A percentile compares a stretch with the other conserved stretches of the same genome.
Conservation (phyloP, 140 eudicot genomes). For the Anethum foeniculum region DNA sequence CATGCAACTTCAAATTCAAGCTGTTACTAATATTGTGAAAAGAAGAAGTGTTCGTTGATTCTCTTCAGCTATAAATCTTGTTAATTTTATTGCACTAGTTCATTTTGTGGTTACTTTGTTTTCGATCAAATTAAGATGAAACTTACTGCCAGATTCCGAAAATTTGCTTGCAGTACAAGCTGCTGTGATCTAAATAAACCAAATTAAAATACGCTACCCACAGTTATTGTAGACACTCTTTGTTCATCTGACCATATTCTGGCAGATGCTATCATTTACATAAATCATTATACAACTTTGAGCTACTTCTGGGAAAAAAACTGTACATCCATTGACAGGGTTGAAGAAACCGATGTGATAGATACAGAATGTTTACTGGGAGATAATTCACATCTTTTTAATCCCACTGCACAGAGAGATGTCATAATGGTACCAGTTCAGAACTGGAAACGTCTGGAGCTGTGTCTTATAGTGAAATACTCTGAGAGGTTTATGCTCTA, state of each 20-base stretch:
- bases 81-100: background rate
- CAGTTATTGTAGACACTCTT: background rate
- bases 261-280: background rate
- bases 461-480: background rate
- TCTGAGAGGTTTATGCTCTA: background rate
- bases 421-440: background rate
- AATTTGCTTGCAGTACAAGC: background rate
- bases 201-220: background rate
- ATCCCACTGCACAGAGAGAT: background rate
- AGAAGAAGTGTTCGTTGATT: background rate
- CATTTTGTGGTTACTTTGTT: background rate
- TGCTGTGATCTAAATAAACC: background rate
- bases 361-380: background rate
- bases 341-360: background rate
- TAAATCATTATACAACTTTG: background rate
- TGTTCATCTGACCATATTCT: background rate
- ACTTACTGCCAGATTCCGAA: background rate
- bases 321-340: background rate
- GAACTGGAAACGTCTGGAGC: background rate
- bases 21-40: background rate
- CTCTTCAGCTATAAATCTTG: background rate
- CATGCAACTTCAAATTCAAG: background rate
- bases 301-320: background rate
- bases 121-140: background rate
- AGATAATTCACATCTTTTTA: background rate